A percentile compares a stretch with the other conserved stretches of the same genome.
Conservation (phyloP, 2,329 filamentous ascomycete genomes). For the Aschersonia sp. region DNA sequence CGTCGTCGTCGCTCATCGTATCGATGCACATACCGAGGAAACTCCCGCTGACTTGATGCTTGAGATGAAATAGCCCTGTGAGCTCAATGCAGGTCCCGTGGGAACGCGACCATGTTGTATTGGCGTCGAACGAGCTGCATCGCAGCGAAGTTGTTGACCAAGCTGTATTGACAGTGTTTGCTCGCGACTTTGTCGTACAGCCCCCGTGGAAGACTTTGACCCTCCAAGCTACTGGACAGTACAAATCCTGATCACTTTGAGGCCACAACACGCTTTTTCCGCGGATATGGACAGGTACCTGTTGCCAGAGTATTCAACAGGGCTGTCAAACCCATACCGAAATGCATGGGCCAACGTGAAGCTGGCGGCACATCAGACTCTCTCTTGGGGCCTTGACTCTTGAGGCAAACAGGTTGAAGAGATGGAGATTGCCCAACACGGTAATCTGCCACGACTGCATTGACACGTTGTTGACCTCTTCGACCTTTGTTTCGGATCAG, state of each 20-base stretch:
- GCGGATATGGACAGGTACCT: neutral
- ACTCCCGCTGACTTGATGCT: neutral
- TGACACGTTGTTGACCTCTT: too few relatives aligned
- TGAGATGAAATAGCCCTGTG: conserved; percentile 1
- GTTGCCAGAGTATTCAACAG: neutral
- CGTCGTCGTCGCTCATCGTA: conserved; percentile 1
- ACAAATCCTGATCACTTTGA: conserved; percentile 1
- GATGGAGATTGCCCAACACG: too few relatives aligned
- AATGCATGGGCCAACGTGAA: too few relatives aligned
- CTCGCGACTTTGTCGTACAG: conserved; percentile 5
- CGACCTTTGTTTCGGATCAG: too few relatives aligned
- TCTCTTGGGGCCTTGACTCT: too few relatives aligned
- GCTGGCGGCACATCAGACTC: too few relatives aligned
- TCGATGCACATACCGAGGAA: conserved; percentile 1
- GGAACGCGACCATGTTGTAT: too few relatives aligned
- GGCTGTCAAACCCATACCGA: too few relatives aligned
- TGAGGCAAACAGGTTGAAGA: too few relatives aligned
- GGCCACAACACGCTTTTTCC: neutral
- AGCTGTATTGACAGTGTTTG: neutral
- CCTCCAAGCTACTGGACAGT: conserved; percentile 5
- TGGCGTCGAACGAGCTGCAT: conserved; percentile 1
- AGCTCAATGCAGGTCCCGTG: neutral
- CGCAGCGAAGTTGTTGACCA: conserved; percentile 3
- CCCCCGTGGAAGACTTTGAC: conserved; percentile 9
- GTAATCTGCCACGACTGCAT: too few relatives aligned